A percentile compares a stretch with the other conserved stretches of the same genome.
Conservation (phyloP, 768 basidiomycete species). For the Lactarius evosmus region DNA sequence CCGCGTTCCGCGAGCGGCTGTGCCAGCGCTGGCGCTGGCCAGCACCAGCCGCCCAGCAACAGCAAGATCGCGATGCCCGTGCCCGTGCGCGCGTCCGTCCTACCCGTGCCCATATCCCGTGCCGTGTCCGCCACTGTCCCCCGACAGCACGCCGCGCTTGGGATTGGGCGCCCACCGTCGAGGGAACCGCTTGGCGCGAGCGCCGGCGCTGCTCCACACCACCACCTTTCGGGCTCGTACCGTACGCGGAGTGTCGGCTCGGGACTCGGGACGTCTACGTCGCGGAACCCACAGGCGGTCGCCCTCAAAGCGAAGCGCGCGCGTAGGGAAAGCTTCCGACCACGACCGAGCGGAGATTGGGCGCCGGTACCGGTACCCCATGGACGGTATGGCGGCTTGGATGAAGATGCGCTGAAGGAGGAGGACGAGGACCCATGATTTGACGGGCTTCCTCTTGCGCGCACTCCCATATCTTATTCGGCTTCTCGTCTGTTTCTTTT, state of each 20-base stretch:
- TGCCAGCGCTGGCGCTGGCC: constrained; percentile 7
- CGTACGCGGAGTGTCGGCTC: constrained; percentile 21
- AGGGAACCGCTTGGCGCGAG: constrained; percentile 33
- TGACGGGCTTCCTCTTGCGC: not conserved
- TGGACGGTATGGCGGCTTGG: constrained; percentile 33
- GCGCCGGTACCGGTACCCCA: constrained; percentile 23
- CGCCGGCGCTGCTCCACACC: not conserved
- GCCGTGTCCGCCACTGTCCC: constrained; percentile 48
- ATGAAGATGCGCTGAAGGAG: constrained; percentile 34
- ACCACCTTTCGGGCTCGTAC: constrained; percentile 3
- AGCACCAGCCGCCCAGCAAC: constrained; percentile 22
- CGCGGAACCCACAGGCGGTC: constrained; percentile 30
- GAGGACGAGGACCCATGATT: constrained; percentile 30
- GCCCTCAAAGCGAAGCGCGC: constrained; percentile 52
- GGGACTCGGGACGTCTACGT: constrained; percentile 17
- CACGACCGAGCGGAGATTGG: constrained; percentile 68
- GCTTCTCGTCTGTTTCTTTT: not conserved
- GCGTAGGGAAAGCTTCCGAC: constrained; percentile 78
- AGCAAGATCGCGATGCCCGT: constrained; percentile 31
- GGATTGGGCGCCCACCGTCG: constrained; percentile 48
- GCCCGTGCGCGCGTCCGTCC: constrained; percentile 14
- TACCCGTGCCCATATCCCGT: constrained; percentile 36
- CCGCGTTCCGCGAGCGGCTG: constrained; percentile 13
- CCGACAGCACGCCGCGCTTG: constrained; percentile 52
- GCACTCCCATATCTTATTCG: constrained; percentile 10